These are phyloP conservation scores for Cerioporus squamosus DNA, from an alignment of 1,284 basidiomycete genomes.

Conservation along the genomic window DNA sequence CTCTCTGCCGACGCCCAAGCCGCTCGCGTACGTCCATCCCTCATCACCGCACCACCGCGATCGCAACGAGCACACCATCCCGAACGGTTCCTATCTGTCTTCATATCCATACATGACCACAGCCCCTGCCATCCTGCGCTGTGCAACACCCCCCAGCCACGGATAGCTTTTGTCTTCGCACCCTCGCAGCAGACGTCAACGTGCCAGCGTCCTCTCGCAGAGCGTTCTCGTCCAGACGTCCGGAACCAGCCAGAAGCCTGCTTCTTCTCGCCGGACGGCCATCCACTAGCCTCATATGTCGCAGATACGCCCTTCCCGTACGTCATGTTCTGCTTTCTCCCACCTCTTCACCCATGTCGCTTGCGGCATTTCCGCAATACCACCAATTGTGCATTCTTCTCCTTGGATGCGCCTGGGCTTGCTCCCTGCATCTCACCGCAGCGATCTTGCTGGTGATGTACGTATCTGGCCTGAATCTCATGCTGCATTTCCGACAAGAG, in stretches of 20 bases:
- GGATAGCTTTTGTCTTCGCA: background rate
- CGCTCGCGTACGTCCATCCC: conserved; percentile 6
- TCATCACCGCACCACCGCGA: conserved; percentile 14
- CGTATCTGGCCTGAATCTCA: background rate
- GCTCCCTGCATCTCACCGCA: background rate
- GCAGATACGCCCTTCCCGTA: conserved; percentile 5
- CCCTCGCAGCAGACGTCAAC: background rate
- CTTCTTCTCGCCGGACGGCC: conserved; percentile 18
- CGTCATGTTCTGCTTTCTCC: conserved; percentile 7
- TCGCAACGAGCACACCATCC: conserved; percentile 13
- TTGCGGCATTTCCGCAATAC: background rate
- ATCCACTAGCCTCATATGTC: conserved; percentile 11
- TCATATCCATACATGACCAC: background rate
- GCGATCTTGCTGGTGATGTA: no score
- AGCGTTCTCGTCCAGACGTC: conserved; percentile 14
- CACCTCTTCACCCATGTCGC: conserved; percentile 6
- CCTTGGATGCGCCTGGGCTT: background rate
- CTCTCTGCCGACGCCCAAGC: background rate
- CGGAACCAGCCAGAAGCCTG: conserved; percentile 21
- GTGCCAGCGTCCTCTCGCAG: background rate
- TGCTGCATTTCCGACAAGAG: background rate
- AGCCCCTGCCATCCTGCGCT: background rate
- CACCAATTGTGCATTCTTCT: background rate
- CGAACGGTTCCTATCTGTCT: background rate
- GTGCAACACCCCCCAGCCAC: background rate